Percentiles rank a stretch among this genome's conserved stretches.
Evolutionary conservation across 768 basidiomycete genomes (phyloP).

Genomic region (Mycena vitilis): DNA sequence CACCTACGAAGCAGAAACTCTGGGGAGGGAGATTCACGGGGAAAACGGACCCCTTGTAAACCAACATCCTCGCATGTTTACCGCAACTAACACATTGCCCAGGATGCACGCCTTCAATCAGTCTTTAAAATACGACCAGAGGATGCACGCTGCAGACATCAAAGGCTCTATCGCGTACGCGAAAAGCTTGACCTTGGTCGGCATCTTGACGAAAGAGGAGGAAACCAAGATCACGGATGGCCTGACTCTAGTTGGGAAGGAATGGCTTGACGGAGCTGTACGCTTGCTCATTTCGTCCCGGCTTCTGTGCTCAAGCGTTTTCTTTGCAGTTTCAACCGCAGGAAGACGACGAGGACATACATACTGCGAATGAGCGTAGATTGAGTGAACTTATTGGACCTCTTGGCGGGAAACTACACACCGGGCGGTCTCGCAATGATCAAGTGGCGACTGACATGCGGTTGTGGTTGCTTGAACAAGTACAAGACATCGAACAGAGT

Average conservation of each 20-base stretch:
- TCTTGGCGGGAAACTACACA: conserved; percentile 95
- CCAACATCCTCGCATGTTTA: conserved; percentile 40
- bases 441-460: conserved; percentile 99
- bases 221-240: conserved; percentile 79
- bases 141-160: conserved; percentile 94
- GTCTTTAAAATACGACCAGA: conserved; percentile 92
- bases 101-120: conserved; percentile 99
- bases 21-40: conserved; percentile 94
- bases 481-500: conserved; percentile 70
- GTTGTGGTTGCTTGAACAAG: conserved; percentile 90
- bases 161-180: conserved; percentile 96
- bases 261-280: conserved; percentile 87
- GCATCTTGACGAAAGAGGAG: conserved; percentile 86
- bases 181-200: conserved; percentile 82
- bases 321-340: conserved; percentile 73
- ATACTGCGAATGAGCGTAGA: conserved; percentile 97
- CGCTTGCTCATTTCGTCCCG: conserved; percentile 39
- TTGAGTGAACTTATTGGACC: conserved; percentile 93
- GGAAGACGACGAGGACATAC: conserved; percentile 97
- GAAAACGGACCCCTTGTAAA: conserved; percentile 89
- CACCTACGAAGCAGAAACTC: conserved; percentile 75
- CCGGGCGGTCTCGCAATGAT: conserved; percentile 96
- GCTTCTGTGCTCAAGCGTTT: conserved; percentile 7
- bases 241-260: conserved; percentile 77
- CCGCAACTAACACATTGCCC: conserved; percentile 34